Percentiles rank a stretch among this genome's conserved stretches.
Conservation (phyloP, 768 basidiomycete species). For the Podaxis rugospora region DNA sequence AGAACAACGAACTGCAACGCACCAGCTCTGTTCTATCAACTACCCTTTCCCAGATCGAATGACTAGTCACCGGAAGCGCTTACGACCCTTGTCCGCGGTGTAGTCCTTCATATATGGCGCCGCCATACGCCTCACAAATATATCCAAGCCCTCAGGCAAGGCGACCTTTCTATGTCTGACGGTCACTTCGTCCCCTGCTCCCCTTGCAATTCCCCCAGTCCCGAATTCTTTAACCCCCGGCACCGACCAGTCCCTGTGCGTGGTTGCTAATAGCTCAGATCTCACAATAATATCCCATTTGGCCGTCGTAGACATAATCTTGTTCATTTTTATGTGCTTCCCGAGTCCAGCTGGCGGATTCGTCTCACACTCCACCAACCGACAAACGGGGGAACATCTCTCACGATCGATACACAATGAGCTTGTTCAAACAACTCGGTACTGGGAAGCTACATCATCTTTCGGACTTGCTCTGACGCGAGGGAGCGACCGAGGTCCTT, state of each 20-base stretch:
- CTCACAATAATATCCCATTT: constrained; percentile 35
- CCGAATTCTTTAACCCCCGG: constrained; percentile 70
- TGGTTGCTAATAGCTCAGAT: constrained; percentile 46
- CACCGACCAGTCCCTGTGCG: constrained; percentile 53
- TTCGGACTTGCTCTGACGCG: constrained; percentile 80
- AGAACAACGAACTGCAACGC: constrained; percentile 11
- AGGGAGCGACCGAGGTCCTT: constrained; percentile 77
- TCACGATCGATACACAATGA: constrained; percentile 87
- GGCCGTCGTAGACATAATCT: constrained; percentile 92
- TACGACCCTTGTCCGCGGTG: constrained; percentile 20
- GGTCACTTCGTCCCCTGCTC: constrained; percentile 51
- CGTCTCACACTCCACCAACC: constrained; percentile 2
- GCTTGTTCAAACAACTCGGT: constrained; percentile 87
- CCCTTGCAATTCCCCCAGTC: constrained; percentile 28
- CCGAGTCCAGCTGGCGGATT: constrained; percentile 36
- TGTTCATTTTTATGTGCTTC: constrained; percentile 66
- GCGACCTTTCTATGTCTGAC: constrained; percentile 70
- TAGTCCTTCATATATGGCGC: constrained; percentile 22
- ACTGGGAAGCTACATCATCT: constrained; percentile 94
- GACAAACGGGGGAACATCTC: constrained; percentile 75
- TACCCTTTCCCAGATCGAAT: constrained; percentile 16
- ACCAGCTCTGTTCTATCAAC: constrained; percentile 23
- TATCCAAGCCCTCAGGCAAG: constrained; percentile 35
- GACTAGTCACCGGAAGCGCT: constrained; percentile 27
- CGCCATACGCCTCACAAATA: constrained; percentile 31